Conservation (phyloP, 2,329 filamentous ascomycete genomes). For the Aspergillus sp. region DNA sequence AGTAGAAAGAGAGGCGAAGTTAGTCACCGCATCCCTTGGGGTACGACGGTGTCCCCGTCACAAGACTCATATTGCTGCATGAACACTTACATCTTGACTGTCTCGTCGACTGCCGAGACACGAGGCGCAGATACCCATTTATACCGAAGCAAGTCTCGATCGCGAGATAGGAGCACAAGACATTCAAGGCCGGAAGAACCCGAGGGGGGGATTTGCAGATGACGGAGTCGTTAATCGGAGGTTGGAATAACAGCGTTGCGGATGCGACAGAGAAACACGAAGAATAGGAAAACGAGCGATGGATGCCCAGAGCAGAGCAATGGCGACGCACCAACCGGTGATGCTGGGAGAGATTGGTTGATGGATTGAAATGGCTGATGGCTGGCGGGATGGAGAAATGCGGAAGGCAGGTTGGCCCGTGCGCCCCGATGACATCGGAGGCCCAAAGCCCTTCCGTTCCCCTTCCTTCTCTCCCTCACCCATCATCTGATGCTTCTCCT, state of each 20-base stretch:
- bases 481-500: not conserved
- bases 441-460: not conserved
- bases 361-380: not conserved
- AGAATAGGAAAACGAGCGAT: constrained; percentile 7
- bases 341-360: constrained; percentile 3
- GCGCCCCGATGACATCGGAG: constrained; percentile 9
- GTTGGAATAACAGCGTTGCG: not conserved
- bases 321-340: constrained; percentile 13
- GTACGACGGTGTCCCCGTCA: not conserved
- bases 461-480: not conserved
- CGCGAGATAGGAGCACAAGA: constrained; percentile 9
- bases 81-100: constrained; percentile 34
- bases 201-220: not conserved
- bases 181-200: constrained; percentile 9
- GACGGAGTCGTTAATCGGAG: not conserved
- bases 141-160: constrained; percentile 11
- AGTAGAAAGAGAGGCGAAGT: constrained; percentile 1
- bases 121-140: constrained; percentile 47
- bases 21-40: not conserved
- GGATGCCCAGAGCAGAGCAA: not conserved
- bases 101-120: constrained; percentile 43
- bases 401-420: constrained; percentile 9
- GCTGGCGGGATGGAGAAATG: not conserved
- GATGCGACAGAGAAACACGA: not conserved
- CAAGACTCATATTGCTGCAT: not conserved